Percentiles rank a stretch among this genome's conserved stretches.
Conservation (phyloP, 2,329 filamentous ascomycete genomes). For the Scedosporium apiospermum region DNA sequence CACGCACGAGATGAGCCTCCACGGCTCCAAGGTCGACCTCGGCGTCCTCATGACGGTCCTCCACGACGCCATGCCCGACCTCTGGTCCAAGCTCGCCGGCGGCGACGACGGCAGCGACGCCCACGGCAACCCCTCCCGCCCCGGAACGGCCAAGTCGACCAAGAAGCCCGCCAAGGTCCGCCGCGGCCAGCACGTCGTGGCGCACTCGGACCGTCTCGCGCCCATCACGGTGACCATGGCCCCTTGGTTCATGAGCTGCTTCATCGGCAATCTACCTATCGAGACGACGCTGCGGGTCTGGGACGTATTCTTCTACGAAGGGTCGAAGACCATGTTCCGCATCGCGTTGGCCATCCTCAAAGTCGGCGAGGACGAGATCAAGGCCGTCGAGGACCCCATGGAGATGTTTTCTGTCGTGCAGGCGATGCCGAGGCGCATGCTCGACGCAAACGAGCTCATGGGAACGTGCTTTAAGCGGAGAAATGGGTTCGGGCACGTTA, state of each 20-base stretch:
- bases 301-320: slow-evolving; percentile 95
- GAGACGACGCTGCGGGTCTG: slow-evolving; percentile 88
- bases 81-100: slow-evolving; percentile 82
- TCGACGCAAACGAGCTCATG: slow-evolving; percentile 75
- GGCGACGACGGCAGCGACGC: slow-evolving; percentile 50
- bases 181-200: slow-evolving; percentile 24
- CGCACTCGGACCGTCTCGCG: slow-evolving; percentile 49
- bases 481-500: slow-evolving; percentile 73
- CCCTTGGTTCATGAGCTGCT: slow-evolving; percentile 97
- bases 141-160: slow-evolving; percentile 21
- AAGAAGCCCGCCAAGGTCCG: slow-evolving; percentile 25
- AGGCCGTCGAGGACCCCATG: slow-evolving; percentile 73
- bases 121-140: slow-evolving; percentile 21
- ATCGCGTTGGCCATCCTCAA: slow-evolving; percentile 90
- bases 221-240: slow-evolving; percentile 90
- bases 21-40: slow-evolving; percentile 87
- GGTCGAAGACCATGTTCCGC: slow-evolving; percentile 86
- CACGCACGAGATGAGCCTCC: slow-evolving; percentile 82
- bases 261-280: slow-evolving; percentile 84
- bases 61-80: slow-evolving; percentile 68
- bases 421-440: slow-evolving; percentile 66
- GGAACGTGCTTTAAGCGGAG: slow-evolving; percentile 74
- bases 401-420: slow-evolving; percentile 95
- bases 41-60: slow-evolving; percentile 85
- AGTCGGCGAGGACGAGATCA: slow-evolving; percentile 71